Percentiles rank a stretch among this genome's conserved stretches.
phyloP scores from a whole-genome alignment of 371 early-diverging fungal genomes.

The Mortierella sp. region DNA sequence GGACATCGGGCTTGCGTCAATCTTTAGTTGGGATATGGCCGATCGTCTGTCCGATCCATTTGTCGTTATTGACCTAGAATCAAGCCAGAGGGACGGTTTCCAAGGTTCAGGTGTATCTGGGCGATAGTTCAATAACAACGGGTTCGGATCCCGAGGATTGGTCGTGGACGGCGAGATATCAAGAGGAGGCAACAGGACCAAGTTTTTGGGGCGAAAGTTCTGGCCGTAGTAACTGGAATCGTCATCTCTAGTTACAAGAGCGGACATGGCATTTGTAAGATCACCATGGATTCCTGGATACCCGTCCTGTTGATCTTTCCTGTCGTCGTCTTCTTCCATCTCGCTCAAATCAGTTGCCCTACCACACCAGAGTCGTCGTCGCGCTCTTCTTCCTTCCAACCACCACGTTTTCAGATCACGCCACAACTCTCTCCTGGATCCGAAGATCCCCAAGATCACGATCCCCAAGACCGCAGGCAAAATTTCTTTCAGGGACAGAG shows the following conservation, averaged over 20 bases:
- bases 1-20: too few species aligned
- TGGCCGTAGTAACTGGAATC: too few species aligned
- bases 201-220: too few species aligned
- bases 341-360: too few species aligned
- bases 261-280: too few species aligned
- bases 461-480: slow-evolving; percentile 31
- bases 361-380: background rate
- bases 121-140: background rate
- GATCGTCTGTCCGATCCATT: too few species aligned
- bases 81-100: background rate
- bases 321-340: too few species aligned
- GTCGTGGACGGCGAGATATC: background rate
- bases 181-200: too few species aligned
- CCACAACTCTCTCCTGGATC: slow-evolving; percentile 39
- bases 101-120: slow-evolving; percentile 9
- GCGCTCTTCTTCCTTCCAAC: background rate
- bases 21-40: too few species aligned
- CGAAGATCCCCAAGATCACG: slow-evolving; percentile 30
- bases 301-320: too few species aligned
- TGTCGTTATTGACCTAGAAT: background rate
- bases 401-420: slow-evolving; percentile 13
- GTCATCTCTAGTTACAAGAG: too few species aligned
- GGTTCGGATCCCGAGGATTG: background rate
- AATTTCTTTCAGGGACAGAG: slow-evolving; percentile 25
- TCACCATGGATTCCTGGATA: too few species aligned